Evolutionary conservation across 1,284 basidiomycete species (phyloP).

Genomic region (Trametes polyzona): DNA sequence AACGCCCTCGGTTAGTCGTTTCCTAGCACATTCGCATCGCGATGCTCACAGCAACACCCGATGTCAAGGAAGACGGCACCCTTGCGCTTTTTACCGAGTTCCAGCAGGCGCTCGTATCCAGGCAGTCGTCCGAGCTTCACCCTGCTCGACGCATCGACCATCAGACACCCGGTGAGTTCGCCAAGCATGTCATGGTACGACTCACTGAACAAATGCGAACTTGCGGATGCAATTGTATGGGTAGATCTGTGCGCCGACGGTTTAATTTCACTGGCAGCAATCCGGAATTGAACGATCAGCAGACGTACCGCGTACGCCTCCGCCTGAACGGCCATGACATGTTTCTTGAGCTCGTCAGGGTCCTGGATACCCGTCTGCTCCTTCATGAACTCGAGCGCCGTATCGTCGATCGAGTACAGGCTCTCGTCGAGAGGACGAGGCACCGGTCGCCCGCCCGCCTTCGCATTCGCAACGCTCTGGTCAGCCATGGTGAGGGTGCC

Average conservation of each 20-base stretch:
- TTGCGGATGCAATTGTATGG: constrained; percentile 23
- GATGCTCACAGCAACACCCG: constrained; percentile 51
- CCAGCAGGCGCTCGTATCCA: constrained; percentile 45
- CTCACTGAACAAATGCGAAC: constrained; percentile 22
- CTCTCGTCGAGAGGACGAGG: constrained; percentile 20
- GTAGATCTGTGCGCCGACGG: constrained; percentile 7
- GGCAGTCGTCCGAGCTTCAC: constrained; percentile 40
- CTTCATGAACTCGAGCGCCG: constrained; percentile 45
- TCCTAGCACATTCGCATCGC: background rate
- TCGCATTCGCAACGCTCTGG: background rate
- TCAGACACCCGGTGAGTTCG: background rate
- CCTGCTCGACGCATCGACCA: constrained; percentile 21
- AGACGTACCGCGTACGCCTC: constrained; percentile 27
- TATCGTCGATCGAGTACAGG: constrained; percentile 28
- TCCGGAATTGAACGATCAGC: too few species aligned
- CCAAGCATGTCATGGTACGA: background rate
- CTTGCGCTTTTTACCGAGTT: constrained; percentile 41
- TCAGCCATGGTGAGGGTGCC: background rate
- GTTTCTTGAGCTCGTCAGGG: constrained; percentile 45
- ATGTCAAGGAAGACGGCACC: constrained; percentile 50
- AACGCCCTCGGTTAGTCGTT: background rate
- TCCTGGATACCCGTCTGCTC: constrained; percentile 44
- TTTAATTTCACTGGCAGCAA: background rate
- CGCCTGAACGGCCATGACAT: constrained; percentile 47
- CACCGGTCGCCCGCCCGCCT: too few species aligned